Base-by-base conservation (phyloP, 2,329 filamentous ascomycete species). In the Ascochyta fabae region DNA sequence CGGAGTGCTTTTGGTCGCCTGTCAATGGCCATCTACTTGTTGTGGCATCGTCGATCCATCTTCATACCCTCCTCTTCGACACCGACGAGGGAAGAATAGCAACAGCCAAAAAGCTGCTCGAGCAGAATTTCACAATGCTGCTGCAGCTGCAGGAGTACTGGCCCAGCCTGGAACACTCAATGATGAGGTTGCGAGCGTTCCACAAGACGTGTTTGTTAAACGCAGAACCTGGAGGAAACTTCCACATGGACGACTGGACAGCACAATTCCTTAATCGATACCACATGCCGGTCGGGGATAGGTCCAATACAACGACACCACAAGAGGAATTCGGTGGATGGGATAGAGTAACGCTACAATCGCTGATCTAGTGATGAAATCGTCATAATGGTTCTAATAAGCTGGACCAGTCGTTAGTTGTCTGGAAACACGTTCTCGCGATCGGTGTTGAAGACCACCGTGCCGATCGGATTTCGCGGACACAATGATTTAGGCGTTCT, bases 1-100 rank as follows among this genome's bases (percentile, higher is more conserved):
- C 50, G 8, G 50, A 53, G 19, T 53, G 50, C 38, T 31, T 53
- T 8, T 53, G 50, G 50, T 53, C 50, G 16, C 43, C 50, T 15
- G 50, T 53, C 2, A 53, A 53, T 16, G 50, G 43, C 15, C 43
- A 53, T 13, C 16, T 53, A 10, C 43, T 53, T 24, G 50, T 53
- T 19, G 43, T 53, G 15, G 50, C 50, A 38, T 53, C 43, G 13
- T 47, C 50, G 38, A 35, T 53, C 6, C 50, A 47, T 19, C 43
- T 53, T 5, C 50, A 53, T 10, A 53, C 36, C 3, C 13, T 53
- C 31, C 50, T 53, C 13, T 53, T 53, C 31, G 50, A 53, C n/a
- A 31, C 38, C 5, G 26, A 46, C 4, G 29, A 29, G 24, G 43
- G 43, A 24, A 38, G 31, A n/a, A 36, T 16, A 22, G 19, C 31